Percentiles rank a stretch among this genome's conserved stretches.
Conservation (phyloP, 352 stramenopile genomes). For the Globisporangium ultimum region DNA sequence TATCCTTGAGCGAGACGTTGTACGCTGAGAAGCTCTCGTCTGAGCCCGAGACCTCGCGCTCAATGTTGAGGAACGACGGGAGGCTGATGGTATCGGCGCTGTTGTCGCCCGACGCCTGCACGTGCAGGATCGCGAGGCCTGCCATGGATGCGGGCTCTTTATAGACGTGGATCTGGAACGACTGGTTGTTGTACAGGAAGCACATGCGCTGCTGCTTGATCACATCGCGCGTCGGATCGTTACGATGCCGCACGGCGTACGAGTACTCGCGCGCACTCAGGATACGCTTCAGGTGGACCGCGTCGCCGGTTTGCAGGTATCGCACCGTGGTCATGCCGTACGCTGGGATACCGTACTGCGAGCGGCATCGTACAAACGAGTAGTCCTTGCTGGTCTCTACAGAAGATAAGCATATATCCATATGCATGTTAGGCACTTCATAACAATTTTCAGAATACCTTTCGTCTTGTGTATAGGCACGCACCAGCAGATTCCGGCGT, state of each 20-base stretch:
- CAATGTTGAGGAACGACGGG: constrained; percentile 68
- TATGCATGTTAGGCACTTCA: not conserved
- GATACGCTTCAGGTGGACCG: constrained; percentile 83
- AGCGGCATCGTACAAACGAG: constrained; percentile 82
- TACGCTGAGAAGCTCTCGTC: constrained; percentile 78
- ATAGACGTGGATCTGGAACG: constrained; percentile 86
- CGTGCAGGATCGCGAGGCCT: constrained; percentile 64
- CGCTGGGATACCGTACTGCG: constrained; percentile 77
- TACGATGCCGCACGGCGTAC: constrained; percentile 78
- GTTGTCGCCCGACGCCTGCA: constrained; percentile 68
- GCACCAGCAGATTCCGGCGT: constrained; percentile 61
- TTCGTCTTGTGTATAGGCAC: not conserved
- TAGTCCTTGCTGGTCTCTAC: constrained; percentile 82
- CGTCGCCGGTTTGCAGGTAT: constrained; percentile 72
- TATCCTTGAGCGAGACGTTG: constrained; percentile 69
- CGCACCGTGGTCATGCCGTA: constrained; percentile 87
- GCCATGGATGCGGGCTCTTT: constrained; percentile 69
- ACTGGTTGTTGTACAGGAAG: constrained; percentile 85
- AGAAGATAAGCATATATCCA: not conserved
- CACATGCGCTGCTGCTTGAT: constrained; percentile 89
- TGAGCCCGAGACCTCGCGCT: constrained; percentile 51
- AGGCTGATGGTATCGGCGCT: constrained; percentile 52
- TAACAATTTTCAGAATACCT: too few species aligned
- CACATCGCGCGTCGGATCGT: constrained; percentile 58
- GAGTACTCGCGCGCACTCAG: constrained; percentile 80